Evolutionary conservation across 2,329 filamentous ascomycete species (phyloP), one percentile per base, ranked within the genome.

Genomic region (Fusarium hainanense): DNA sequence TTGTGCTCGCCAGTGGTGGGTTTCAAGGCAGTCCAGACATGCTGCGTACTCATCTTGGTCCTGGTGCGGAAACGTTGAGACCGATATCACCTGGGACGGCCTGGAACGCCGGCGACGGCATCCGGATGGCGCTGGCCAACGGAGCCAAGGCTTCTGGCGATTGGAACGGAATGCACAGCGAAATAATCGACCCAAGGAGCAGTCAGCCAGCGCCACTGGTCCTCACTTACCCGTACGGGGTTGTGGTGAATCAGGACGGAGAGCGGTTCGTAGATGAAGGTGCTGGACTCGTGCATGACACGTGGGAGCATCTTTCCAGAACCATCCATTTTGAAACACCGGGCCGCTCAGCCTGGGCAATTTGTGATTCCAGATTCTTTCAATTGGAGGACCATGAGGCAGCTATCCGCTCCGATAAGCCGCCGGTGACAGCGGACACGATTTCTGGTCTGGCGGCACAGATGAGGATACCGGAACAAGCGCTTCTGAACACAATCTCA

Each of bases 11-110:
- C 32, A 56, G 54, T 49, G 43, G 54, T 56, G 43, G 54, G 54
- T 56, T 56, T 56, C 43, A 56, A 49, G 54, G 54, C 32, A 56
- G 43, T 56, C 54, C 43, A 56, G 54, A 56, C 23, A 56, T 56
- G 54, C 32, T 56, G 43, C 54, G 43, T 56, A 56, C 54, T 41
- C 43, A 56, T 56, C 54, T 56, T 56, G 43, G 54, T 56, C 54
- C 54, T 56, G 54, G 54, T 56, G 54, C 54, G 54, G 54, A 56
- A 16, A 56, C 54, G 43, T 56, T 56, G 32, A 56, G 54, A 32
- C 54, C 54, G 32, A 56, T 56, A 56, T 56, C 43, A 56, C 54
- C 54, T 49, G 43, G 54, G 25, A 49, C 43, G 54, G 54, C 54
- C 43, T 56, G 43, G 43, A 56, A 56, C 54, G 43, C 54, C 43